Base-by-base conservation (phyloP, 2,329 filamentous ascomycete species). In the Fusarium marasasianum region DNA sequence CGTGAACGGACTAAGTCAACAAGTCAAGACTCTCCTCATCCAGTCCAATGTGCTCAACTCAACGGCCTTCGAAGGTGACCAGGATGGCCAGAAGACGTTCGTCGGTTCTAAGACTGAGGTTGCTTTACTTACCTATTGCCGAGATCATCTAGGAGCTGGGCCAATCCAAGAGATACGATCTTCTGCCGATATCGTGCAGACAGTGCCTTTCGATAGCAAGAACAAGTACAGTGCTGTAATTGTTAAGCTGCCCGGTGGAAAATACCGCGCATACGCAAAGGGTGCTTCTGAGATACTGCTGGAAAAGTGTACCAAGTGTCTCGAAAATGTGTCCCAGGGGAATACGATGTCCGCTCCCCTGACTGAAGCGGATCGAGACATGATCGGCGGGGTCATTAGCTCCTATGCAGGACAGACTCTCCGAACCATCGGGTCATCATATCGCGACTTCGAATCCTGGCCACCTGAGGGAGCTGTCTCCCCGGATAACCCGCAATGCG, bases 351-450 rank as follows among this genome's bases (percentile, higher is more conserved):
- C 57, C 5, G 33, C 48, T 20, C 29, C 90, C 90, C 72, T 89
- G 91, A 50, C 54, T 68, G 55, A 58, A 6, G 84, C 84, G n/a
- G 88, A 91, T 72, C 86, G 87, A 38, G 85, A 90, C 50, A 86
- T 84, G 3, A 81, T 92, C 41, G 85, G 85, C 59, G 78, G 83
- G 40, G 82, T 89, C 63, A 92, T 92, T 74, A 87, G 88, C 59
- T 84, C 85, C 9, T 92, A 92, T 73, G 90, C 91, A 22, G 86
- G 86, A 15, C 86, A 90, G 50, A 94, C 92, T 22, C 87, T 95
- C 24, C 90, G 93, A 63, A 94, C 92, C 3, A 94, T 95, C 67
- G 92, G 88, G 33, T 86, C 94, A 72, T 86, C 93, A 18, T 94
- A 93, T 81, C 89, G 89, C 55, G 93, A 95, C 74, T 94, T 92